Evolutionary conservation across 495 filamentous ascomycete species (phyloP).

Genomic region (Penicillium desertorum): DNA sequence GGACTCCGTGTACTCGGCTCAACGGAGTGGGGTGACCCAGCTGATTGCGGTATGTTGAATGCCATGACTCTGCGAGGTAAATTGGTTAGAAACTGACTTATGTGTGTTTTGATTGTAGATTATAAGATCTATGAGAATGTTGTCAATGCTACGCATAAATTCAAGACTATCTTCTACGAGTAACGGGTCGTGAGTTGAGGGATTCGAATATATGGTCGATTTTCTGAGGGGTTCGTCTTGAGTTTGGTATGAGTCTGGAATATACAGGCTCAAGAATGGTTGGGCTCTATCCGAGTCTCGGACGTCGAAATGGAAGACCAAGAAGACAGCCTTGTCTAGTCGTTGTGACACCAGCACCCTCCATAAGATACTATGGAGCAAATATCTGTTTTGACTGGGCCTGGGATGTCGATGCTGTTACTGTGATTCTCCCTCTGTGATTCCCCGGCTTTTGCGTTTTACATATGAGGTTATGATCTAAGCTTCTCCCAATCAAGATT

Average conservation of each 20-base stretch:
- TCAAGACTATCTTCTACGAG: conserved; percentile 77
- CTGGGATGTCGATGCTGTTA: conserved; percentile 10
- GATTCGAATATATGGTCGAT: neutral
- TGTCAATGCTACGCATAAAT: conserved; percentile 83
- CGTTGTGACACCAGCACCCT: neutral
- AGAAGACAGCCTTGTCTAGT: neutral
- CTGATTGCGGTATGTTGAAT: conserved; percentile 34
- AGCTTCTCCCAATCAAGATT: neutral
- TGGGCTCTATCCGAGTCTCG: conserved; percentile 28
- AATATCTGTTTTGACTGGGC: neutral
- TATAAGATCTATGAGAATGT: conserved; percentile 76
- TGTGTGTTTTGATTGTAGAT: conserved; percentile 50
- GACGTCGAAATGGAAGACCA: conserved; percentile 22
- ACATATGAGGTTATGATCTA: conserved; percentile 28
- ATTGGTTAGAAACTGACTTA: neutral
- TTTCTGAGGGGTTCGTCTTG: neutral
- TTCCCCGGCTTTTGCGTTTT: conserved; percentile 16
- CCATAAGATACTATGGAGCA: neutral
- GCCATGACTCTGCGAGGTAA: neutral
- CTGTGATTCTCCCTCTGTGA: conserved; percentile 19
- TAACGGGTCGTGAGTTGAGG: conserved; percentile 7
- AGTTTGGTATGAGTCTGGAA: neutral
- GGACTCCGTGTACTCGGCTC: conserved; percentile 71
- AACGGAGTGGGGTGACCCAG: conserved; percentile 70
- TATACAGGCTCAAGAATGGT: conserved; percentile 41